Evolutionary conservation across 306 rosid genomes (phyloP).

Genomic region (Trifolium repens): DNA sequence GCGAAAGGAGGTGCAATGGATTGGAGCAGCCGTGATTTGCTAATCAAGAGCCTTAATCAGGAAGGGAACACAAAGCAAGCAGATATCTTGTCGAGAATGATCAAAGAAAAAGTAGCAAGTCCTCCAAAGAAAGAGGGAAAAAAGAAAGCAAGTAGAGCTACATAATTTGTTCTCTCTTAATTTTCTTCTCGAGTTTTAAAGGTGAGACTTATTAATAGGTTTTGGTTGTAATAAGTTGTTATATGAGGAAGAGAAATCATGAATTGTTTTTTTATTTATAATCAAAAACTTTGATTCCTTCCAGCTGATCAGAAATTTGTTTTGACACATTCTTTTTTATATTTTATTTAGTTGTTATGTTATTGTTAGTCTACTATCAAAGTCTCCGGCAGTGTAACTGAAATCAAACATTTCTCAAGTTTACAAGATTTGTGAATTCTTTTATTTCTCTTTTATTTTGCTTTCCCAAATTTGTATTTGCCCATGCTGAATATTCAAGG

Average conservation of each 20-base stretch:
- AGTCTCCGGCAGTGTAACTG: slow-evolving; percentile 9
- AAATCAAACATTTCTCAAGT: slow-evolving; percentile 5
- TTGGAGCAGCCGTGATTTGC: slow-evolving; percentile 72
- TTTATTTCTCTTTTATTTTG: not conserved
- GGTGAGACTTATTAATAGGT: slow-evolving; percentile 41
- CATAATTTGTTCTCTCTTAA: slow-evolving; percentile 47
- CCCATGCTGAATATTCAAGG: not conserved
- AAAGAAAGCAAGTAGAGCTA: slow-evolving; percentile 50
- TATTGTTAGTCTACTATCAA: slow-evolving; percentile 5
- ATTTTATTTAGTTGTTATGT: slow-evolving; percentile 10
- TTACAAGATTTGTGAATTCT: slow-evolving; percentile 26
- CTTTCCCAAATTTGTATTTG: not conserved
- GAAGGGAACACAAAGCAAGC: slow-evolving; percentile 98
- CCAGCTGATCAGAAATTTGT: slow-evolving; percentile 30
- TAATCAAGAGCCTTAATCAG: slow-evolving; percentile 73
- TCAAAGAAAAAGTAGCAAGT: slow-evolving; percentile 50
- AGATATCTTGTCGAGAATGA: slow-evolving; percentile 82
- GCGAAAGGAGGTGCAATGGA: slow-evolving; percentile 73
- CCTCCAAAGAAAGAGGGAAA: slow-evolving; percentile 51
- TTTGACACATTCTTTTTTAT: slow-evolving; percentile 10
- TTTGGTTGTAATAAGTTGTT: slow-evolving; percentile 46
- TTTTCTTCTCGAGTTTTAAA: slow-evolving; percentile 38
- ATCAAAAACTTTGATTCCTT: slow-evolving; percentile 36
- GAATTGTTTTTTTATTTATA: slow-evolving; percentile 29
- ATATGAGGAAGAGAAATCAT: slow-evolving; percentile 25